A percentile compares a stretch with the other conserved stretches of the same genome.
phyloP scores from a whole-genome alignment of 371 early-diverging fungal species.

The Circinella minor region DNA sequence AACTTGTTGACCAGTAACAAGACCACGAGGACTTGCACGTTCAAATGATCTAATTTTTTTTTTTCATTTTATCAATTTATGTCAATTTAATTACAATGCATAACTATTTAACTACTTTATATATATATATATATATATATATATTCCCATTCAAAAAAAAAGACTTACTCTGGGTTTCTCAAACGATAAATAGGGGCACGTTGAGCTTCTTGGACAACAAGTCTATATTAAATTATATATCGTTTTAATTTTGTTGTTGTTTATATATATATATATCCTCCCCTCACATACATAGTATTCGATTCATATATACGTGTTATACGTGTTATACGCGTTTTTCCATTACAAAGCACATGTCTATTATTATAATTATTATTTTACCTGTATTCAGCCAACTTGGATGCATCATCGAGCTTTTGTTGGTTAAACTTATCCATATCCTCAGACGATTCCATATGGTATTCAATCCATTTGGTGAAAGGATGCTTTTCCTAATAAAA shows the following conservation, averaged over 20 bases:
- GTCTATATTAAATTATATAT: slow-evolving; percentile 21
- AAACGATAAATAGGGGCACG: slow-evolving; percentile 51
- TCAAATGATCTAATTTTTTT: slow-evolving; percentile 39
- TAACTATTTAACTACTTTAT: too few relatives aligned
- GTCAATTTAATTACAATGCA: too few relatives aligned
- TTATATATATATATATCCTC: too few relatives aligned
- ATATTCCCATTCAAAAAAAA: slow-evolving; percentile 2
- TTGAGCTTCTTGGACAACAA: slow-evolving; percentile 50
- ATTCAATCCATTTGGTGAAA: slow-evolving; percentile 52
- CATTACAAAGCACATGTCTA: too few relatives aligned
- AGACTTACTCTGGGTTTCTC: slow-evolving; percentile 55
- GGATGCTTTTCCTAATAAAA: slow-evolving; percentile 45
- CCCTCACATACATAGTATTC: too few relatives aligned
- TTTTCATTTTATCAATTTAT: too few relatives aligned
- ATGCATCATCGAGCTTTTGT: slow-evolving; percentile 34
- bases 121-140: background rate
- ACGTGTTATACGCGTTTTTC: background rate
- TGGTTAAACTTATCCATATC: slow-evolving; percentile 38
- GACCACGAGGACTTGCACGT: slow-evolving; percentile 47
- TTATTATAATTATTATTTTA: slow-evolving; percentile 15
- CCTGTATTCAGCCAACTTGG: slow-evolving; percentile 48
- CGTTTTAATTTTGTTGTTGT: too few relatives aligned
- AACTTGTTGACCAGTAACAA: slow-evolving; percentile 39
- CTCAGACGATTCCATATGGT: slow-evolving; percentile 39
- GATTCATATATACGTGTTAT: background rate